Conservation (phyloP, 768 basidiomycete genomes). For the Cystobasidium onofrii region DNA sequence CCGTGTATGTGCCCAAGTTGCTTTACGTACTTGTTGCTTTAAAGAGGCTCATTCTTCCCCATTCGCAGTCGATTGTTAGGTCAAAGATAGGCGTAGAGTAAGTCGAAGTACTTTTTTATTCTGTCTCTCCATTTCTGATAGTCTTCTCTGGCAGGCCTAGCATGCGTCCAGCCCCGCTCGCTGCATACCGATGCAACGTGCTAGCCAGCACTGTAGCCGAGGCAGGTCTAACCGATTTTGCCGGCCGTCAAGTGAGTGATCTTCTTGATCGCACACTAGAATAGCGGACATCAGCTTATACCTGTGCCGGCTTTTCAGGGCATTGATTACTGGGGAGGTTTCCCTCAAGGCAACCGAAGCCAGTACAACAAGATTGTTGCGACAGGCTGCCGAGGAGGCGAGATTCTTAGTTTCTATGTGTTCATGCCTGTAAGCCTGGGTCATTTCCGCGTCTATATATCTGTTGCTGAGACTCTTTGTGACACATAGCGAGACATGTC, state of each 20-base stretch:
- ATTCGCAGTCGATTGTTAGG: neutral
- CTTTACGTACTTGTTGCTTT: neutral
- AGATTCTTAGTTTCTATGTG: slow-evolving; percentile 40
- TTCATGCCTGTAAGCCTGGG: slow-evolving; percentile 36
- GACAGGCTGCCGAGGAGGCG: slow-evolving; percentile 36
- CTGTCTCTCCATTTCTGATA: slow-evolving; percentile 13
- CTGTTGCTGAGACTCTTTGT: neutral
- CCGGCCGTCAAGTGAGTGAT: slow-evolving; percentile 11
- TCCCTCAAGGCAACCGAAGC: slow-evolving; percentile 33
- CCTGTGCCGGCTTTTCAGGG: neutral
- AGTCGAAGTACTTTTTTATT: neutral
- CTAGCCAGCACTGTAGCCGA: slow-evolving; percentile 27
- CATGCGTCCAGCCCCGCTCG: slow-evolving; percentile 37
- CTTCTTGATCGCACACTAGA: neutral
- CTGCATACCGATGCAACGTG: slow-evolving; percentile 42
- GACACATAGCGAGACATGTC: slow-evolving; percentile 27
- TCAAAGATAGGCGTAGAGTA: slow-evolving; percentile 17
- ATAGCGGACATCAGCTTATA: too few species aligned
- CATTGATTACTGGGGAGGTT: slow-evolving; percentile 41
- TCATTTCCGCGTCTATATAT: too few species aligned
- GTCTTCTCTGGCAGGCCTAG: slow-evolving; percentile 21
- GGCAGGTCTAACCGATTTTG: slow-evolving; percentile 35
- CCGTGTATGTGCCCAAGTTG: neutral
- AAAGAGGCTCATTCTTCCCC: neutral
- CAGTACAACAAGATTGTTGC: slow-evolving; percentile 41